Evolutionary conservation across 2,329 filamentous ascomycete genomes (phyloP).

Genomic region (Colletotrichum sp.): DNA sequence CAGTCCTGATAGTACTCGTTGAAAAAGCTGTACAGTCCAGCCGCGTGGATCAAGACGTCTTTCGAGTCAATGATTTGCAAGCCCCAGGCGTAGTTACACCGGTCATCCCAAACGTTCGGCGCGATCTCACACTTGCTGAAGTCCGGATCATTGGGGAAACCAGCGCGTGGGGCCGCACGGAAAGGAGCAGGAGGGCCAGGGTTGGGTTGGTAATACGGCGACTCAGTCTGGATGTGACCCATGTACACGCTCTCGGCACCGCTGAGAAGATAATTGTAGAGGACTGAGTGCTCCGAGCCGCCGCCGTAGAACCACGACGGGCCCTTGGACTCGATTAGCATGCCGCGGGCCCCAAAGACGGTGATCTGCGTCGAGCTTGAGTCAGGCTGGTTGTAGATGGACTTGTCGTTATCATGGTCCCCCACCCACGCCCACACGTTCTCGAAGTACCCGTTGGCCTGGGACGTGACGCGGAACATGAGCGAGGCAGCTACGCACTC

Average conservation of each 20-base stretch:
- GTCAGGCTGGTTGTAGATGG: background rate
- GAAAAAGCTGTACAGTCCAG: slow-evolving; percentile 34
- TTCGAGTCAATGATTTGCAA: slow-evolving; percentile 25
- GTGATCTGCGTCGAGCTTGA: slow-evolving; percentile 24
- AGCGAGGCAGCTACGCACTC: slow-evolving; percentile 48
- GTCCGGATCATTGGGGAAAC: background rate
- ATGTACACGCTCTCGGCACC: slow-evolving; percentile 47
- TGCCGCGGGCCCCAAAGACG: slow-evolving; percentile 12
- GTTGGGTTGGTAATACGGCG: background rate
- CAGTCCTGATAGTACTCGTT: slow-evolving; percentile 29
- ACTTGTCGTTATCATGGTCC: slow-evolving; percentile 47
- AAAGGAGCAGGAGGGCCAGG: background rate
- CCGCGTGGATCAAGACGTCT: slow-evolving; percentile 22
- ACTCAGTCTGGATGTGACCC: slow-evolving; percentile 44
- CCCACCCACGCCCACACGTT: slow-evolving; percentile 71
- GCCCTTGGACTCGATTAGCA: slow-evolving; percentile 34
- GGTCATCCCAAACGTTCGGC: background rate
- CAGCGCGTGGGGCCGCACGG: background rate
- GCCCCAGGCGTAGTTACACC: slow-evolving; percentile 23
- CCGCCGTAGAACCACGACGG: slow-evolving; percentile 44
- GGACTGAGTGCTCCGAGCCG: slow-evolving; percentile 49
- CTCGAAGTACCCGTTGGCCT: slow-evolving; percentile 53
- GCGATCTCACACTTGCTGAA: background rate
- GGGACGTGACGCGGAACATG: slow-evolving; percentile 46
- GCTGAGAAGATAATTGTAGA: slow-evolving; percentile 52